Conservation (phyloP, 1,139 yeast genomes). For the Zygoascus meyerae region DNA sequence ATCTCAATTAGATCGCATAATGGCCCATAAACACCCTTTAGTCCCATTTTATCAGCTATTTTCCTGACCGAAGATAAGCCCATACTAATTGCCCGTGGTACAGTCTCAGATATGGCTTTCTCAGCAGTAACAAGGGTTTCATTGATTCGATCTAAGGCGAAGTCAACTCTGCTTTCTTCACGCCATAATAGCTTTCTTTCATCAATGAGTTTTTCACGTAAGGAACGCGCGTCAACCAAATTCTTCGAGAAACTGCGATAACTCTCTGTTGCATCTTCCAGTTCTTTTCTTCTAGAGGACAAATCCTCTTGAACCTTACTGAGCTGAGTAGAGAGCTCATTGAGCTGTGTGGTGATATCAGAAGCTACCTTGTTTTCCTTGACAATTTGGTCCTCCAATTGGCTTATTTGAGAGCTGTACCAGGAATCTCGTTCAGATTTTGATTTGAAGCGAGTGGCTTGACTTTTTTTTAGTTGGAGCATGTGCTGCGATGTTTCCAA, state of each 20-base stretch:
- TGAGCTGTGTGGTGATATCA: constrained; percentile 21
- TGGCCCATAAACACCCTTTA: constrained; percentile 72
- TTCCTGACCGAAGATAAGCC: constrained; percentile 65
- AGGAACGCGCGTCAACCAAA: constrained; percentile 16
- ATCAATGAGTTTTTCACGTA: constrained; percentile 45
- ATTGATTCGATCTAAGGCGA: constrained; percentile 49
- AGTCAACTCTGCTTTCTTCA: constrained; percentile 59
- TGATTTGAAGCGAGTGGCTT: constrained; percentile 54
- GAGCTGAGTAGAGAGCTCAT: constrained; percentile 20
- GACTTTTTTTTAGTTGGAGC: constrained; percentile 67
- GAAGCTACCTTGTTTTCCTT: constrained; percentile 21
- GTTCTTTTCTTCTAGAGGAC: constrained; percentile 27
- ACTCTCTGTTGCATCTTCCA: constrained; percentile 32
- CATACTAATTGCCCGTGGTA: constrained; percentile 49
- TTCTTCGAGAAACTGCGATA: constrained; percentile 21
- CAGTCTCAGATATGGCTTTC: constrained; percentile 55
- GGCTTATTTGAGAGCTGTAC: constrained; percentile 49
- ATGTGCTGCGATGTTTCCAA: constrained; percentile 54
- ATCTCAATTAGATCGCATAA: constrained; percentile 77
- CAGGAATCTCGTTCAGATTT: constrained; percentile 61
- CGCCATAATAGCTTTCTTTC: constrained; percentile 74
- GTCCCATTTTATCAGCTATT: constrained; percentile 46
- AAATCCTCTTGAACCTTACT: constrained; percentile 19
- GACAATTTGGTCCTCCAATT: constrained; percentile 35
- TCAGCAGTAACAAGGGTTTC: constrained; percentile 44